These are phyloP conservation scores for Francoa sonchifolia DNA, from an alignment of 441 rosid genomes.

Conservation along the genomic window DNA sequence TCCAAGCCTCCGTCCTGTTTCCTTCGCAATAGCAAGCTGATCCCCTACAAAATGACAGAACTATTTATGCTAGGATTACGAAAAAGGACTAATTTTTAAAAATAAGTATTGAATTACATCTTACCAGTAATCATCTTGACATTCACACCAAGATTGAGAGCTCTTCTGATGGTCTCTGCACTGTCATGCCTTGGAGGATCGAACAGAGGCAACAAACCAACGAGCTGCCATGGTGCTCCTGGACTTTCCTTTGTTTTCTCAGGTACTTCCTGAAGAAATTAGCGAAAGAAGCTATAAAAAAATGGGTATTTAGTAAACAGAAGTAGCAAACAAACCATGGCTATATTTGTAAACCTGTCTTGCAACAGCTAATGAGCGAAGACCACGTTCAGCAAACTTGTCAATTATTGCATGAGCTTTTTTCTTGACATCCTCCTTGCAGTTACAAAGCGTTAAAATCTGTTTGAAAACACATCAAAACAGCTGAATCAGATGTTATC, in stretches of 20 bases:
- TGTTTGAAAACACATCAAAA: conserved; percentile 14
- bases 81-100: background rate
- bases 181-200: conserved; percentile 97
- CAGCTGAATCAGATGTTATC: background rate
- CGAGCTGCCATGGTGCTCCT: conserved; percentile 69
- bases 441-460: conserved; percentile 55
- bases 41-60: conserved; percentile 36
- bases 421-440: conserved; percentile 58
- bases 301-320: background rate
- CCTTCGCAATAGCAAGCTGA: conserved; percentile 83
- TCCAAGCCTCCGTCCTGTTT: conserved; percentile 88
- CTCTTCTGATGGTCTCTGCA: conserved; percentile 78
- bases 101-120: background rate
- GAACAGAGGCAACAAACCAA: conserved; percentile 69
- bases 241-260: conserved; percentile 58
- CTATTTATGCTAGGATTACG: background rate
- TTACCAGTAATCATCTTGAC: conserved; percentile 91
- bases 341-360: conserved; percentile 43
- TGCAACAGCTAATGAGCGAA: conserved; percentile 77
- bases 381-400: too few relatives aligned
- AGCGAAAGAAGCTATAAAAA: conserved; percentile 1
- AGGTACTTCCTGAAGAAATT: conserved; percentile 51
- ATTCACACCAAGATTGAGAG: conserved; percentile 75
- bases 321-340: conserved; percentile 2
- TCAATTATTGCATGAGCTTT: conserved; percentile 62